Conservation (phyloP, 257 asterid species). For the Solanum corneliomulleri region DNA sequence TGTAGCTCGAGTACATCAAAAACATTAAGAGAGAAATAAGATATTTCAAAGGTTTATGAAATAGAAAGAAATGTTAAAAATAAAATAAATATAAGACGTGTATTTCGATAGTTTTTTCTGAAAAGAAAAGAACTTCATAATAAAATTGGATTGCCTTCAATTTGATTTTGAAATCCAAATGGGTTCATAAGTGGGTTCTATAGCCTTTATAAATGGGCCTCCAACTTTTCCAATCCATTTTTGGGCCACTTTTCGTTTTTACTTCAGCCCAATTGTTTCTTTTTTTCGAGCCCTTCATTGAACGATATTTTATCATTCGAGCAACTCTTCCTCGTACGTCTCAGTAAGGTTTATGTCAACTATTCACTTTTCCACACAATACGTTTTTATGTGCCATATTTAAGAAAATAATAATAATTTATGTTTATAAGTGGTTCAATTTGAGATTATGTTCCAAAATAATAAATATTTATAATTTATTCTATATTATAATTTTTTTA, state of each 20-base stretch:
- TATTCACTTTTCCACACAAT: not conserved
- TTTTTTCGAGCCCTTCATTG: too few relatives aligned
- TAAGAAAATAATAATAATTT: too few relatives aligned
- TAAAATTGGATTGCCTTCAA: not conserved
- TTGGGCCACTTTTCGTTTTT: not conserved
- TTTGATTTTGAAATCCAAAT: not conserved
- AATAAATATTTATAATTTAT: too few relatives aligned
- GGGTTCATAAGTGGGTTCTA: not conserved
- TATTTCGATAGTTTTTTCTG: too few relatives aligned
- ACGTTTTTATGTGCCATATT: not conserved
- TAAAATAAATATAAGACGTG: rapidly evolving
- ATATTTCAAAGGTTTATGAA: too few relatives aligned
- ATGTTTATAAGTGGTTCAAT: not conserved
- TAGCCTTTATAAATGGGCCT: not conserved
- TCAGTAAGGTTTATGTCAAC: not conserved
- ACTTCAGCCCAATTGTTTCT: not conserved
- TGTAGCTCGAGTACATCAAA: too few relatives aligned
- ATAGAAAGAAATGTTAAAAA: not conserved
- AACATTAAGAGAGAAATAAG: rapidly evolving
- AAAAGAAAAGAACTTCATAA: not conserved
- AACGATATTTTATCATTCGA: not conserved
- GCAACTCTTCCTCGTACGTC: not conserved
- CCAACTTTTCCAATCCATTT: not conserved
- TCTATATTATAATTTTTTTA: too few relatives aligned
- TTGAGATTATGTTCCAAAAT: not conserved